phyloP scores from a whole-genome alignment of 495 filamentous ascomycete species.

The Aeminium ludgeri region DNA sequence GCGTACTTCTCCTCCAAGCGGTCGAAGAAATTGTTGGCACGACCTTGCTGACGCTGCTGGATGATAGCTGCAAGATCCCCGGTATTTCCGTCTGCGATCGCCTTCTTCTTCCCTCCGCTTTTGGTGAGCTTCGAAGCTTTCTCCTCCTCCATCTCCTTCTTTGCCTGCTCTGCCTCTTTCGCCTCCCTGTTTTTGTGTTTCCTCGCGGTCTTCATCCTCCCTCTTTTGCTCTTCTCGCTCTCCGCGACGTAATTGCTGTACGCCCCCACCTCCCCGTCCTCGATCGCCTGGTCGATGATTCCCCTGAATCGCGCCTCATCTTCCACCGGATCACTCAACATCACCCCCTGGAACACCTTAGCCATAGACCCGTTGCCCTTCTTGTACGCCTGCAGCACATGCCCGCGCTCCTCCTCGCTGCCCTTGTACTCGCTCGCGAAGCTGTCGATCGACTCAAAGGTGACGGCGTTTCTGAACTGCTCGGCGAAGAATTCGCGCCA shows the following conservation, averaged over 20 bases:
- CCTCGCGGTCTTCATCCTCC: constrained; percentile 10
- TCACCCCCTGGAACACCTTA: constrained; percentile 58
- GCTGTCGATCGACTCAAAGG: constrained; percentile 46
- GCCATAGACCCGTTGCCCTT: constrained; percentile 55
- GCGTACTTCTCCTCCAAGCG: constrained; percentile 60
- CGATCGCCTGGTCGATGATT: constrained; percentile 72
- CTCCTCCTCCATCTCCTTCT: constrained; percentile 51
- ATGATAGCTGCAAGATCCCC: constrained; percentile 42
- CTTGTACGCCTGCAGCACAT: constrained; percentile 61
- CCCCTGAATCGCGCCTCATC: constrained; percentile 71
- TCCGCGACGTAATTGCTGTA: constrained; percentile 58
- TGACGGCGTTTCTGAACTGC: constrained; percentile 60
- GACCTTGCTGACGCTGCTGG: constrained; percentile 34
- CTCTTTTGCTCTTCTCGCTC: constrained; percentile 21
- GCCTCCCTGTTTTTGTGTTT: constrained; percentile 29
- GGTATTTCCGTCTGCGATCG: constrained; percentile 19
- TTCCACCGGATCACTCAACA: constrained; percentile 68
- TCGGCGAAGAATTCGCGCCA: constrained; percentile 78
- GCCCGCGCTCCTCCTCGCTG: constrained; percentile 66
- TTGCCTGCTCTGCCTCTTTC: constrained; percentile 53
- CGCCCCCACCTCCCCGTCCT: constrained; percentile 40
- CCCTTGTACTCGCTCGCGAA: constrained; percentile 65
- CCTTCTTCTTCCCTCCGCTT: constrained; percentile 20
- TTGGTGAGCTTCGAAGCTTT: constrained; percentile 20
- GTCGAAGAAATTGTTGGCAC: constrained; percentile 42